Evolutionary conservation across 306 rosid genomes (phyloP).

Genomic region (Ziziphus jujuba): DNA sequence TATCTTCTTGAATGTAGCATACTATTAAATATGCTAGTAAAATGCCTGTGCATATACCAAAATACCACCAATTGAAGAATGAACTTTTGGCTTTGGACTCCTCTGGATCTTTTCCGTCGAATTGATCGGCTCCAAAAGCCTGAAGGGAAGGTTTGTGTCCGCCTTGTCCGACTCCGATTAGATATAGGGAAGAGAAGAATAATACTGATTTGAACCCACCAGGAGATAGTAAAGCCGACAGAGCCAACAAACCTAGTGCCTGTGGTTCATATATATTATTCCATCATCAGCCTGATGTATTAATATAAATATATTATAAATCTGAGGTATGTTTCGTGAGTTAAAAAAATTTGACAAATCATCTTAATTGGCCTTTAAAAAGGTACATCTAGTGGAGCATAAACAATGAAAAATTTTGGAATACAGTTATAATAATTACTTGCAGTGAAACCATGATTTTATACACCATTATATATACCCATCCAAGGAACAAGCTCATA

Average conservation of each 20-base stretch:
- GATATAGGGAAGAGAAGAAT: conserved; percentile 62
- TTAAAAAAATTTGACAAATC: too few species aligned
- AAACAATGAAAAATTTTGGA: too few species aligned
- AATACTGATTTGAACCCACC: conserved; percentile 34
- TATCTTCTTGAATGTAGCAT: conserved; percentile 46
- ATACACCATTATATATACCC: too few species aligned
- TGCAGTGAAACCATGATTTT: too few species aligned
- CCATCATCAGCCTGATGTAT: too few species aligned
- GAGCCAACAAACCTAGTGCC: conserved; percentile 70
- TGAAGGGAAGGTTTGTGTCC: conserved; percentile 85
- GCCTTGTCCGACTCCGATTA: conserved; percentile 62
- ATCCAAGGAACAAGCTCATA: too few species aligned
- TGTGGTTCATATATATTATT: conserved; percentile 17
- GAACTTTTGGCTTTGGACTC: conserved; percentile 70
- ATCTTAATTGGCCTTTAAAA: too few species aligned
- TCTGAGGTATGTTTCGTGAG: too few species aligned
- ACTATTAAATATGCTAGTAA: conserved; percentile 30
- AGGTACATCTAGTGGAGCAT: too few species aligned
- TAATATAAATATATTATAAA: too few species aligned
- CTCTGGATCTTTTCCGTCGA: conserved; percentile 54
- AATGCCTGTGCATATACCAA: conserved; percentile 41
- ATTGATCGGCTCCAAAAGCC: conserved; percentile 82
- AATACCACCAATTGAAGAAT: conserved; percentile 90
- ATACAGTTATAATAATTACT: too few species aligned
- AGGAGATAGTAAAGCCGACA: conserved; percentile 53